A percentile compares a stretch with the other conserved stretches of the same genome.
phyloP scores from a whole-genome alignment of 2,329 filamentous ascomycete genomes.

The Microcyclosporella mali region DNA sequence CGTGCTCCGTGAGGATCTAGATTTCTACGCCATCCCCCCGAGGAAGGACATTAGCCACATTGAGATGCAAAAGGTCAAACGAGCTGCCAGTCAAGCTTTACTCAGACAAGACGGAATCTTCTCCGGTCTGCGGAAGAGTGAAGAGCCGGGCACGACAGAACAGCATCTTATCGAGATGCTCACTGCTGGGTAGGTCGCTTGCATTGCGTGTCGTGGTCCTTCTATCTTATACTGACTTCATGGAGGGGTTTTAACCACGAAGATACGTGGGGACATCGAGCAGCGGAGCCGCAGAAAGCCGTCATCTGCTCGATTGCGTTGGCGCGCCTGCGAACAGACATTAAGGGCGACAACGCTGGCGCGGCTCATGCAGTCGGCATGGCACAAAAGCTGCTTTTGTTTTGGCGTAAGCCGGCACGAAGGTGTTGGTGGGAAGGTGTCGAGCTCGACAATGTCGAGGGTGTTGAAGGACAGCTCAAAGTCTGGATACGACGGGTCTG shows the following conservation, averaged over 20 bases:
- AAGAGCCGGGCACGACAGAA: constrained; percentile 93
- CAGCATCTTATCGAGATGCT: constrained; percentile 99
- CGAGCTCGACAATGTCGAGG: constrained; percentile 81
- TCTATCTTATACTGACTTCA: constrained; percentile 1
- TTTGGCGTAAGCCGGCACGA: constrained; percentile 94
- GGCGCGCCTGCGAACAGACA: constrained; percentile 81
- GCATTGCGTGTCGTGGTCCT: not conserved
- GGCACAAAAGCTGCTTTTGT: constrained; percentile 94
- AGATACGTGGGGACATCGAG: constrained; percentile 90
- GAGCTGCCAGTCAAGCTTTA: constrained; percentile 80
- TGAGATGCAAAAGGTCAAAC: constrained; percentile 95
- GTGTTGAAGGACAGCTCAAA: constrained; percentile 85
- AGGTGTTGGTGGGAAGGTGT: constrained; percentile 99
- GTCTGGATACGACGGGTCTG: constrained; percentile 98
- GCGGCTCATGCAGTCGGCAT: constrained; percentile 81
- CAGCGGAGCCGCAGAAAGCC: constrained; percentile 96
- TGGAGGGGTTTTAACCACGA: constrained; percentile 90
- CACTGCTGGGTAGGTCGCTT: constrained; percentile 73
- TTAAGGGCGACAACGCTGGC: constrained; percentile 60
- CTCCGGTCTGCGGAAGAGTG: constrained; percentile 86
- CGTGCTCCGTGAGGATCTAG: constrained; percentile 87
- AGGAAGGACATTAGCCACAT: constrained; percentile 71
- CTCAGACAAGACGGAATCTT: constrained; percentile 91
- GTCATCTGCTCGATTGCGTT: constrained; percentile 96
- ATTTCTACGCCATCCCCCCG: constrained; percentile 95